Conservation (phyloP, 306 rosid species). For the Trifolium dubium region DNA sequence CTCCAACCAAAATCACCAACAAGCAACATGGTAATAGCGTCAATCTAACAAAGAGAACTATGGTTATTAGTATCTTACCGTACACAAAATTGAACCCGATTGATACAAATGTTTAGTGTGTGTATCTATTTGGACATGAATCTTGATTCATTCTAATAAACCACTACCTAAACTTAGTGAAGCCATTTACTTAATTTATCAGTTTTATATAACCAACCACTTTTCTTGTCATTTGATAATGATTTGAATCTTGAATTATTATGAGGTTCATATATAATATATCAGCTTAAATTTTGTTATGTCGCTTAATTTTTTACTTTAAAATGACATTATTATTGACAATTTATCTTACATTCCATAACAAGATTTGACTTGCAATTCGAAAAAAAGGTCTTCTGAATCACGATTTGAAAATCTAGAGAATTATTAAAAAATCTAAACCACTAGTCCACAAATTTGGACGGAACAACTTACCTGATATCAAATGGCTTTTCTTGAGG, state of each 20-base stretch:
- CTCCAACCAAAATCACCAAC: constrained; percentile 61
- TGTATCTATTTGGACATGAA: not conserved
- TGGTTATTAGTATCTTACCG: not conserved
- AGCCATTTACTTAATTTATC: not conserved
- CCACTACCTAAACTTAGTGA: not conserved
- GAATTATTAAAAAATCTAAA: not conserved
- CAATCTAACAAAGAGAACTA: constrained; percentile 49
- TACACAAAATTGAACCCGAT: not conserved
- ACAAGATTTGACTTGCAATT: not conserved
- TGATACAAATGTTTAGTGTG: not conserved
- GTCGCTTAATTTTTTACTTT: not conserved
- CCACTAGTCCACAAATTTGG: not conserved
- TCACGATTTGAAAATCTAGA: not conserved
- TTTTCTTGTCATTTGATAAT: too few relatives aligned
- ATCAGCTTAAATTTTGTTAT: not conserved
- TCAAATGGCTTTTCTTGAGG: constrained; percentile 68
- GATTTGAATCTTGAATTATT: not conserved
- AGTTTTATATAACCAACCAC: not conserved
- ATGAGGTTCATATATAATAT: not conserved
- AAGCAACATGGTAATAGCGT: constrained; percentile 67
- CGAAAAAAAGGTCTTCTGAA: not conserved
- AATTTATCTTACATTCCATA: not conserved
- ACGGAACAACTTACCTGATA: constrained; percentile 50
- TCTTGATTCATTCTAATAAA: not conserved
- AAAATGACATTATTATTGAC: too few relatives aligned